A percentile compares a stretch with the other conserved stretches of the same genome.
Evolutionary conservation across 768 basidiomycete species (phyloP).

Genomic region (Suillus decipiens): DNA sequence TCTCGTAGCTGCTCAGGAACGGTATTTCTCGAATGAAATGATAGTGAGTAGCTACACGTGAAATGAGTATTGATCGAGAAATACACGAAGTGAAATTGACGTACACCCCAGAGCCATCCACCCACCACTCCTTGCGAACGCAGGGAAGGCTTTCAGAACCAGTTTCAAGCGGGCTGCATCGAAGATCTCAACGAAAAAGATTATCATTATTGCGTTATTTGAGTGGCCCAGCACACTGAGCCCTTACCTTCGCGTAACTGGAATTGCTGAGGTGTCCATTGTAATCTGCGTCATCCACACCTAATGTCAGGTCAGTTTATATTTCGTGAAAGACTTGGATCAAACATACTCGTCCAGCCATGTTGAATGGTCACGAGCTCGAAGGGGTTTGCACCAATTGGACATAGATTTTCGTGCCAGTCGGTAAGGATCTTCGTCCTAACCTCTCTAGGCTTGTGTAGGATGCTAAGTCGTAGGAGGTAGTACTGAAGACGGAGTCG

Average conservation of each 20-base stretch:
- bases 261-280: conserved; percentile 81
- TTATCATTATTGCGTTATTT: neutral
- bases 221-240: neutral
- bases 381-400: conserved; percentile 61
- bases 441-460: conserved; percentile 38
- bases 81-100: neutral
- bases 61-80: neutral
- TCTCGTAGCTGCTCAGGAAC: conserved; percentile 60
- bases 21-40: conserved; percentile 73
- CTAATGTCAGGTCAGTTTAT: conserved; percentile 33
- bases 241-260: conserved; percentile 68
- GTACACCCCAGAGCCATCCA: conserved; percentile 56
- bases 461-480: conserved; percentile 35
- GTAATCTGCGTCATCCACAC: conserved; percentile 72
- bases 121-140: conserved; percentile 59
- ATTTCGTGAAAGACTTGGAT: neutral
- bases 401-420: conserved; percentile 51
- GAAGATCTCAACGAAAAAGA: conserved; percentile 33
- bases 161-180: conserved; percentile 52
- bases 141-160: conserved; percentile 52
- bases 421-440: conserved; percentile 36
- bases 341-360: conserved; percentile 53
- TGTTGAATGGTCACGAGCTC: conserved; percentile 41
- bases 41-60: conserved; percentile 57
- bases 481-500: conserved; percentile 34